Conservation (phyloP, 495 filamentous ascomycete species). For the Aspergillus diversus region DNA sequence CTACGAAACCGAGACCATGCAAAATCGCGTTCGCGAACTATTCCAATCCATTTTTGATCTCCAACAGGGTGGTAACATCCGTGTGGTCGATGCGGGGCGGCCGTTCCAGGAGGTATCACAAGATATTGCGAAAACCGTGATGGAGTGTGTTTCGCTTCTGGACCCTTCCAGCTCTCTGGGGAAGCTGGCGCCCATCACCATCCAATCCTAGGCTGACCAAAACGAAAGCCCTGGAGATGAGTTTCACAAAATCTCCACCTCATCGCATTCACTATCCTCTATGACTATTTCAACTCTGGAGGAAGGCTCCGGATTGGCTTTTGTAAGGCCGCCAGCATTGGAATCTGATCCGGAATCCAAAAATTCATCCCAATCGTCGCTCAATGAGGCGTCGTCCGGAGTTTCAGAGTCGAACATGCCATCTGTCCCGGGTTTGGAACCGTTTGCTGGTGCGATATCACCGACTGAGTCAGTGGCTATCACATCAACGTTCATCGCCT, state of each 20-base stretch:
- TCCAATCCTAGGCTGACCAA: conserved; percentile 8
- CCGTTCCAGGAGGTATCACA: conserved; percentile 60
- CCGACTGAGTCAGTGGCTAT: conserved; percentile 3
- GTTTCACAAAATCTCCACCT: conserved; percentile 51
- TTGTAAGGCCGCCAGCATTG: conserved; percentile 24
- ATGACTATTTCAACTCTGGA: conserved; percentile 51
- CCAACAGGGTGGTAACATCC: conserved; percentile 41
- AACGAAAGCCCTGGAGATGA: not conserved
- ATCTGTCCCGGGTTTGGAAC: not conserved
- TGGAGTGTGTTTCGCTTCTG: conserved; percentile 46
- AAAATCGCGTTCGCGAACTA: conserved; percentile 73
- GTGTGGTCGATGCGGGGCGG: conserved; percentile 55
- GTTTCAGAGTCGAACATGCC: conserved; percentile 22
- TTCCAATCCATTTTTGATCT: conserved; percentile 58
- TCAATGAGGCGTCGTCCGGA: conserved; percentile 39
- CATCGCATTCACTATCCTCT: conserved; percentile 66
- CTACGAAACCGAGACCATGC: conserved; percentile 87
- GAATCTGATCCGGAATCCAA: conserved; percentile 43
- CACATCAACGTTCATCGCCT: not conserved
- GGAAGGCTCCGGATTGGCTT: conserved; percentile 17
- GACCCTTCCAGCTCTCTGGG: conserved; percentile 43
- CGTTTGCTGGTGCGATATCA: conserved; percentile 14
- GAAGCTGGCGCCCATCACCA: conserved; percentile 44
- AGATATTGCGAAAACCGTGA: conserved; percentile 60
- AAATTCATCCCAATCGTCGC: conserved; percentile 41